Percentiles rank a stretch among this genome's conserved stretches.
phyloP scores from a whole-genome alignment of 148 eudicot genomes.

The Camellia lanceoleosa region DNA sequence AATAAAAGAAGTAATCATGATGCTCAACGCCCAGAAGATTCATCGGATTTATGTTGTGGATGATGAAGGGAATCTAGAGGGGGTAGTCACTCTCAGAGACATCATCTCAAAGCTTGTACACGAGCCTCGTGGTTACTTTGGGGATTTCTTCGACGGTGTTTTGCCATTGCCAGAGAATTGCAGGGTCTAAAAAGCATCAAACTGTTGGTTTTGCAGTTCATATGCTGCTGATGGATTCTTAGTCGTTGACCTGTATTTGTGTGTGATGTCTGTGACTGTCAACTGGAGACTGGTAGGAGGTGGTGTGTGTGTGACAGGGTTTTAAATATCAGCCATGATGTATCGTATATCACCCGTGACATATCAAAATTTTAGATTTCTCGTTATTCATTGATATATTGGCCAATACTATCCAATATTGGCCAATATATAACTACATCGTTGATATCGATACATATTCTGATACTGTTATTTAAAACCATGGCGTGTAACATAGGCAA shows the following conservation, averaged over 20 bases:
- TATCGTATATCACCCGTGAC: no score
- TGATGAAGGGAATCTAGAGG: slow-evolving; percentile 60
- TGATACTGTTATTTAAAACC: no score
- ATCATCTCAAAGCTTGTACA: slow-evolving; percentile 94
- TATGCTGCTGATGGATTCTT: not conserved
- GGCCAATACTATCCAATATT: no score
- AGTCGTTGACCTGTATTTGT: not conserved
- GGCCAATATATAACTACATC: no score
- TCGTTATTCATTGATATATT: no score
- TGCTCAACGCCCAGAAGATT: slow-evolving; percentile 68
- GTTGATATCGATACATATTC: no score
- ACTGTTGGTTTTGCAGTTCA: not conserved
- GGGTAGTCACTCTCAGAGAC: slow-evolving; percentile 88
- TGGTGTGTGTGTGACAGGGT: not conserved
- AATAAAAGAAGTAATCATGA: slow-evolving; percentile 67
- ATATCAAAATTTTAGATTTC: no score
- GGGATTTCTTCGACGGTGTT: slow-evolving; percentile 92
- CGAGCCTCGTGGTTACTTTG: slow-evolving; percentile 88
- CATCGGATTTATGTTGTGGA: slow-evolving; percentile 84
- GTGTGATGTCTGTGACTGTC: slow-evolving; percentile 2
- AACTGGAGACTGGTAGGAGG: slow-evolving; percentile 10
- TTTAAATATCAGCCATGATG: no score
- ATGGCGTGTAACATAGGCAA: not conserved
- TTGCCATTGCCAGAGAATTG: slow-evolving; percentile 65
- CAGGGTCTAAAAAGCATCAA: slow-evolving; percentile 45